Evolutionary conservation across 495 filamentous ascomycete species (phyloP).

Genomic region (Neohortaea acidophila): DNA sequence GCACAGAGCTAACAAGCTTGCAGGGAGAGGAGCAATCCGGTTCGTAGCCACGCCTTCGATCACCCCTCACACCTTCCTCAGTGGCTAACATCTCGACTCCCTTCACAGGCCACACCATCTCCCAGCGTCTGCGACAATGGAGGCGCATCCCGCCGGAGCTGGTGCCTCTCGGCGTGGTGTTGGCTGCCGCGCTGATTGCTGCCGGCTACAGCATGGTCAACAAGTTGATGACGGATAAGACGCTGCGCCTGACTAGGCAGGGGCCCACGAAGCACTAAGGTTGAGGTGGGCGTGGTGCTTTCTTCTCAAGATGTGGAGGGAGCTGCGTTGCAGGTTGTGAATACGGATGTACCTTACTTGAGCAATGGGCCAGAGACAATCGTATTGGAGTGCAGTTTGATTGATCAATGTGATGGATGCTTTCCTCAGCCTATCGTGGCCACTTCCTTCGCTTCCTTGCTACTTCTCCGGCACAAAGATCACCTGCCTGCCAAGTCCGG

Average conservation of each 20-base stretch:
- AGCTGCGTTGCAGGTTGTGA: no score
- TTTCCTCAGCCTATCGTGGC: no score
- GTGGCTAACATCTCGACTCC: constrained; percentile 1
- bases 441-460: no score
- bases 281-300: no score
- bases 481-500: constrained; percentile 21
- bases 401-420: no score
- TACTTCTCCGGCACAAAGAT: constrained; percentile 15
- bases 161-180: constrained; percentile 81
- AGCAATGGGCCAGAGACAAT: no score
- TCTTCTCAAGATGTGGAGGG: no score
- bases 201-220: constrained; percentile 64
- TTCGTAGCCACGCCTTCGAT: constrained; percentile 7
- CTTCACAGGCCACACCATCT: constrained; percentile 96
- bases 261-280: no score
- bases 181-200: constrained; percentile 54
- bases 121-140: constrained; percentile 76
- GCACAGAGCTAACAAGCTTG: constrained; percentile 16
- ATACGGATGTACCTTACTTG: no score
- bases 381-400: no score
- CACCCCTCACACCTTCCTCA: constrained; percentile 1
- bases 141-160: constrained; percentile 86
- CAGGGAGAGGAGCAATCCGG: constrained; percentile 33
- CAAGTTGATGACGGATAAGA: constrained; percentile 81
- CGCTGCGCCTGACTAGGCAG: constrained; percentile 58